phyloP scores from a whole-genome alignment of 1,284 basidiomycete species.

The Ceratobasidium sp. region DNA sequence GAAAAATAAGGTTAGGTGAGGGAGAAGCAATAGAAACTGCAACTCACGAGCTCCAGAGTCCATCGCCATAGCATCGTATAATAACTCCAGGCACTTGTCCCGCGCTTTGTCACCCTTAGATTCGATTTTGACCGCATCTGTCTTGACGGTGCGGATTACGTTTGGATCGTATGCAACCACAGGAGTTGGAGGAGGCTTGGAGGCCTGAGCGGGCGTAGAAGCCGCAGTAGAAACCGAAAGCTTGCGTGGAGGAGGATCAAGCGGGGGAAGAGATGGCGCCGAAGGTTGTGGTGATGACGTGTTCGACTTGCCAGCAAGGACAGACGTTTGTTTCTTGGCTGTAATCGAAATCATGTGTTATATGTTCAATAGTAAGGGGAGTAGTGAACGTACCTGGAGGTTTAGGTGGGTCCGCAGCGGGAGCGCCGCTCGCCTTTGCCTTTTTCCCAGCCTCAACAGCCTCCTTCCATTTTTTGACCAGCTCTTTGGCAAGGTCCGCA shows the following conservation, averaged over 20 bases:
- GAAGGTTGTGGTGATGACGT: constrained; percentile 32
- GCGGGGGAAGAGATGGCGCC: constrained; percentile 40
- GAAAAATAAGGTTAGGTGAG: background rate
- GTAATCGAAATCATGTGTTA: background rate
- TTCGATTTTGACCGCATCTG: constrained; percentile 74
- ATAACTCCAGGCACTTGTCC: constrained; percentile 90
- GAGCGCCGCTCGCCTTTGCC: constrained; percentile 56
- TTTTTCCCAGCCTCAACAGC: constrained; percentile 85
- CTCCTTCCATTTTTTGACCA: constrained; percentile 93
- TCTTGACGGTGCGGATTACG: constrained; percentile 71
- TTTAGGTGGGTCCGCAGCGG: constrained; percentile 30
- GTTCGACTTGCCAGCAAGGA: constrained; percentile 16
- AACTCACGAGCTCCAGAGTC: constrained; percentile 89
- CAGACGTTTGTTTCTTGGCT: constrained; percentile 34
- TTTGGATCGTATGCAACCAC: constrained; percentile 37
- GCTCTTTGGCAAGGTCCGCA: constrained; percentile 88
- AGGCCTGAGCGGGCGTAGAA: constrained; percentile 12
- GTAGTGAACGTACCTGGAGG: constrained; percentile 40
- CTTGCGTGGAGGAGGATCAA: constrained; percentile 33
- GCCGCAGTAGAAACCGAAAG: constrained; percentile 41
- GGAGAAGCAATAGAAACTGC: background rate
- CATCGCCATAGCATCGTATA: constrained; percentile 90
- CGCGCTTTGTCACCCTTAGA: constrained; percentile 79
- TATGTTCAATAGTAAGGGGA: background rate
- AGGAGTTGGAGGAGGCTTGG: constrained; percentile 37